Conservation (phyloP, 2,329 filamentous ascomycete species). For the Xylariaceae sp. region DNA sequence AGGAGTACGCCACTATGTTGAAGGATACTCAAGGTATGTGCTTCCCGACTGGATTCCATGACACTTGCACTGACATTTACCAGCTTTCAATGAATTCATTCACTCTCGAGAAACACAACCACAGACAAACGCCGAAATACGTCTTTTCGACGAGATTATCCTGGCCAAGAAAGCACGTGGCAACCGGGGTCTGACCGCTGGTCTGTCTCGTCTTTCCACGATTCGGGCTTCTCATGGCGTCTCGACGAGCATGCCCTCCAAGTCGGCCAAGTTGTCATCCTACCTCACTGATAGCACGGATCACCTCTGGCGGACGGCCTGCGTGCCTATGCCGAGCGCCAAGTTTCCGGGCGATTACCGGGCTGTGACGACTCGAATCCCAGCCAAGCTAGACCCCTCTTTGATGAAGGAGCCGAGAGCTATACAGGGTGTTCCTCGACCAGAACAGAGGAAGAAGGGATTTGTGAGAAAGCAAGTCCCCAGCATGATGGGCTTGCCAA, state of each 20-base stretch:
- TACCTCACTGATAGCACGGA: slow-evolving; percentile 72
- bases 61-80: slow-evolving; percentile 22
- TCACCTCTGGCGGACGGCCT: slow-evolving; percentile 72
- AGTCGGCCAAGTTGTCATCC: slow-evolving; percentile 42
- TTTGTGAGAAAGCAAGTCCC: slow-evolving; percentile 54
- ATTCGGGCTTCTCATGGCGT: slow-evolving; percentile 54
- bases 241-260: slow-evolving; percentile 37
- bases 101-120: slow-evolving; percentile 70
- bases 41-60: background rate
- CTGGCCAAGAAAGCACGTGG: slow-evolving; percentile 70
- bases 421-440: slow-evolving; percentile 79
- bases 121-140: slow-evolving; percentile 60
- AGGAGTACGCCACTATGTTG: slow-evolving; percentile 61
- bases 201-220: slow-evolving; percentile 58
- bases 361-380: slow-evolving; percentile 60
- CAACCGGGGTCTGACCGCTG: slow-evolving; percentile 61
- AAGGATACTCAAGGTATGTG: slow-evolving; percentile 61
- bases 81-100: slow-evolving; percentile 78
- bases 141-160: slow-evolving; percentile 80
- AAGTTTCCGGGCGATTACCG: slow-evolving; percentile 63
- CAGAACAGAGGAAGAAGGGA: slow-evolving; percentile 48
- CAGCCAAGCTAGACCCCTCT: slow-evolving; percentile 76
- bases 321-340: slow-evolving; percentile 55
- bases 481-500: slow-evolving; percentile 31
- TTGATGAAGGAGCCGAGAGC: slow-evolving; percentile 90